Evolutionary conservation across 2,329 filamentous ascomycete genomes (phyloP).

Genomic region (Coniochaeta hoffmannii): DNA sequence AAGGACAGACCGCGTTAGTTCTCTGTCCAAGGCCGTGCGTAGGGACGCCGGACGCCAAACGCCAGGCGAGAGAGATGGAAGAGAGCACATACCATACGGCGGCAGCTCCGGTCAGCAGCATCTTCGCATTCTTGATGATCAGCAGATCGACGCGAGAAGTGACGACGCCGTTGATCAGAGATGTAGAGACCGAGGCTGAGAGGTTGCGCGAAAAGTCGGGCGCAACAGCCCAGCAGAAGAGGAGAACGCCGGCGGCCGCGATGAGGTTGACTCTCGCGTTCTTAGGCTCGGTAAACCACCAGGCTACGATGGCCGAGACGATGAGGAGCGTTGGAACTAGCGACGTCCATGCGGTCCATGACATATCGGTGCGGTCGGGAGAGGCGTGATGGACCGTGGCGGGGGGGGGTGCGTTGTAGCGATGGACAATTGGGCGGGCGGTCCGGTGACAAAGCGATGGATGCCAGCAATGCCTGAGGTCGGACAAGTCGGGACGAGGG

Average conservation of each 20-base stretch:
- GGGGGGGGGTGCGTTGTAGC: too few species aligned
- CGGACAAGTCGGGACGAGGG: not conserved
- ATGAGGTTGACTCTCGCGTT: slow-evolving; percentile 33
- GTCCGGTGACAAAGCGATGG: not conserved
- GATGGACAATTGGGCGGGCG: not conserved
- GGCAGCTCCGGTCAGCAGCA: slow-evolving; percentile 46
- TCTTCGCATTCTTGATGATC: slow-evolving; percentile 42
- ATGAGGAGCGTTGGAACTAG: slow-evolving; percentile 36
- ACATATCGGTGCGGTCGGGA: slow-evolving; percentile 30
- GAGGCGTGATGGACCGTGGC: not conserved
- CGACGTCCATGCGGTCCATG: slow-evolving; percentile 40
- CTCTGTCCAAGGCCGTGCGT: not conserved
- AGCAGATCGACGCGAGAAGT: slow-evolving; percentile 38
- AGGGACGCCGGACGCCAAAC: not conserved
- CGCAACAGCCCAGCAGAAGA: slow-evolving; percentile 34
- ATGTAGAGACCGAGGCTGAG: slow-evolving; percentile 24
- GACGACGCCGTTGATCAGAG: slow-evolving; percentile 25
- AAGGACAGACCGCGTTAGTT: not conserved
- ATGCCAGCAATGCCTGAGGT: not conserved
- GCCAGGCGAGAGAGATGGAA: slow-evolving; percentile 1
- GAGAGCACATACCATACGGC: slow-evolving; percentile 40
- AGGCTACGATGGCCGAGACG: slow-evolving; percentile 31
- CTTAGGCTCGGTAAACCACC: slow-evolving; percentile 38
- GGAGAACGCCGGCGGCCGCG: slow-evolving; percentile 28
- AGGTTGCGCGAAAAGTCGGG: slow-evolving; percentile 30